phyloP scores from a whole-genome alignment of 2,329 filamentous ascomycete species.

The Aaosphaeria arxii region DNA sequence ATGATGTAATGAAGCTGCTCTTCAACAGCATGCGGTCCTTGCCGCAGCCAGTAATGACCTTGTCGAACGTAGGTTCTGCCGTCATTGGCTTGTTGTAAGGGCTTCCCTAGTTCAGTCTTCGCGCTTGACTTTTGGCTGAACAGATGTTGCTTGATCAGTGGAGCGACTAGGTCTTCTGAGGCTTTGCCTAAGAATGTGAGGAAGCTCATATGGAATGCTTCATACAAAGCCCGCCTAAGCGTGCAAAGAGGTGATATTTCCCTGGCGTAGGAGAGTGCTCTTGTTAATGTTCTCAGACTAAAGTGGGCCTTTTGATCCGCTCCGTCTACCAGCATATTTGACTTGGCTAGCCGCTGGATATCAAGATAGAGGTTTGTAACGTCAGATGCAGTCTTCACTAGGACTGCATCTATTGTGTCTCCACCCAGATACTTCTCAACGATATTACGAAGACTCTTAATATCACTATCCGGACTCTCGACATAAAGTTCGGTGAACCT shows the following conservation, averaged over 20 bases:
- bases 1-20: constrained; percentile 91
- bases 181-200: constrained; percentile 80
- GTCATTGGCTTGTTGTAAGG: constrained; percentile 73
- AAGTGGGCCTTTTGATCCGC: constrained; percentile 96
- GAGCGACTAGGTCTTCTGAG: constrained; percentile 75
- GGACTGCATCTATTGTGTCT: constrained; percentile 64
- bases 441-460: constrained; percentile 82
- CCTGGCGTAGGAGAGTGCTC: constrained; percentile 82
- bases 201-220: constrained; percentile 98
- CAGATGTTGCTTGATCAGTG: constrained; percentile 77
- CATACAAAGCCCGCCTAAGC: constrained; percentile 79
- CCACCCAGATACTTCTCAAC: constrained; percentile 83
- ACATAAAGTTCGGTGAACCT: constrained; percentile 97
- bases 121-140: constrained; percentile 68
- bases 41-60: constrained; percentile 86
- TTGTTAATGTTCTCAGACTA: constrained; percentile 88
- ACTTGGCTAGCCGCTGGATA: constrained; percentile 75
- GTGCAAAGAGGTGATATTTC: constrained; percentile 83
- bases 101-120: constrained; percentile 71
- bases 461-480: constrained; percentile 79
- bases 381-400: constrained; percentile 67
- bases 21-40: constrained; percentile 64
- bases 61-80: constrained; percentile 78
- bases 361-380: constrained; percentile 85
- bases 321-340: constrained; percentile 87